phyloP scores from a whole-genome alignment of 2,329 filamentous ascomycete genomes.

The Aureobasidium sp. region DNA sequence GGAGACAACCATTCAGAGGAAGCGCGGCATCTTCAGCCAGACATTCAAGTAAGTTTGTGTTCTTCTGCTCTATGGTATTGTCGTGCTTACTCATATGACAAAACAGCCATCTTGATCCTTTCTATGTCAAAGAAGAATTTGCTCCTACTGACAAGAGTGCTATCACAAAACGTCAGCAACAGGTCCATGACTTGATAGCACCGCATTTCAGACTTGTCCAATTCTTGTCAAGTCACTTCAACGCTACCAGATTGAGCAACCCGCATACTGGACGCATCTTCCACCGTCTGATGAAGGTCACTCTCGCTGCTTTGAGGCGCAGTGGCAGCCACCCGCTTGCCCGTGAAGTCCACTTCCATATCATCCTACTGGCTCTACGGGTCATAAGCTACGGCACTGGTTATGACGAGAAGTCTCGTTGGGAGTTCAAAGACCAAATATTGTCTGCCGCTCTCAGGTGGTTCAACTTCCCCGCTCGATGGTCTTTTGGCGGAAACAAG shows the following conservation, averaged over 20 bases:
- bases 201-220: constrained; percentile 81
- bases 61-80: too few species aligned
- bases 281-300: constrained; percentile 68
- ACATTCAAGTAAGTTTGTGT: constrained; percentile 49
- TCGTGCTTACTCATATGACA: too few species aligned
- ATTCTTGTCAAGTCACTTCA: constrained; percentile 91
- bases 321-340: constrained; percentile 75
- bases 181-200: constrained; percentile 71
- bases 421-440: constrained; percentile 81
- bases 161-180: constrained; percentile 66
- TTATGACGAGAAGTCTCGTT: constrained; percentile 57
- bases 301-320: constrained; percentile 67
- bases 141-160: constrained; percentile 76
- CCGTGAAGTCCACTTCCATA: constrained; percentile 83
- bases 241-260: constrained; percentile 78
- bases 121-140: constrained; percentile 86
- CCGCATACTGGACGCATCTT: constrained; percentile 75
- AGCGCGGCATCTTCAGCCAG: constrained; percentile 72
- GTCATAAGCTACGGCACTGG: constrained; percentile 64
- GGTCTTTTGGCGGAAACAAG: constrained; percentile 93
- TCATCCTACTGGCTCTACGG: constrained; percentile 72
- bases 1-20: constrained; percentile 72
- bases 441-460: constrained; percentile 78
- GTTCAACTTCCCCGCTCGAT: constrained; percentile 68
- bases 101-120: constrained; percentile 63